Base-by-base conservation (phyloP, 192 early-diverging fungal genomes). In the Mortierella hygrophila region DNA sequence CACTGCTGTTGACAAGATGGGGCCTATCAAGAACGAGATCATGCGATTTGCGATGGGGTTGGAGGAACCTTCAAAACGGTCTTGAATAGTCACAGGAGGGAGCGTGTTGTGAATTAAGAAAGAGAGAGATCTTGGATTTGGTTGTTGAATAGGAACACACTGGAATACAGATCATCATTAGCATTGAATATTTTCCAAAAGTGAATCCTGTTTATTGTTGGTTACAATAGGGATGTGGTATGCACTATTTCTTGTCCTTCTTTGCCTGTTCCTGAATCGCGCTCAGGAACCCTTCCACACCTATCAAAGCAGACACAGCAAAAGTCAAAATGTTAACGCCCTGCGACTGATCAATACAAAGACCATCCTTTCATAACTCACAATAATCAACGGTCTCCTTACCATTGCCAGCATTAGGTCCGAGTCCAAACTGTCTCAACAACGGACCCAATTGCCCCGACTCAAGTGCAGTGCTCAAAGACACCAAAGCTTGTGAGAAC, bases 1-100 rank as follows among this genome's bases (percentile, higher is more conserved):
- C 75, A 90, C 94, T 70, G 85, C 92, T 6, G 90, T 96, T 29
- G 93, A 99, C 88, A 77, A 79, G n/a, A 72, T 94, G 49, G 91
- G 92, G 4, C 86, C 88, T 5, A 79, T 95, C 78, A 98, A 98
- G 89, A 79, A 76, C 21, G 90, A 91, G 69, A 91, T 93, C 8
- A 91, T 91, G 90, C 88, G 85, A 15, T 90, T 91, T 78, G 92
- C 92, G 29, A 93, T 93, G 92, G 92, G 89, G 9, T 75, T 92
- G 13, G 91, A 92, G 44, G 84, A 86, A 8, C 47, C 77, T 15
- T 54, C 69, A 23, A 29, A 35, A 54, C 23, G 35, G 8, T 49
- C 68, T 57, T 69, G 60, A 32, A 41, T 11, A 52, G 3, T 16
- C 49, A 52, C 18, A 52, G 5, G 41, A 52, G 32, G 4, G 23